Evolutionary conservation across 495 filamentous ascomycete genomes (phyloP).

Genomic region (Podospora pseudopauciseta): DNA sequence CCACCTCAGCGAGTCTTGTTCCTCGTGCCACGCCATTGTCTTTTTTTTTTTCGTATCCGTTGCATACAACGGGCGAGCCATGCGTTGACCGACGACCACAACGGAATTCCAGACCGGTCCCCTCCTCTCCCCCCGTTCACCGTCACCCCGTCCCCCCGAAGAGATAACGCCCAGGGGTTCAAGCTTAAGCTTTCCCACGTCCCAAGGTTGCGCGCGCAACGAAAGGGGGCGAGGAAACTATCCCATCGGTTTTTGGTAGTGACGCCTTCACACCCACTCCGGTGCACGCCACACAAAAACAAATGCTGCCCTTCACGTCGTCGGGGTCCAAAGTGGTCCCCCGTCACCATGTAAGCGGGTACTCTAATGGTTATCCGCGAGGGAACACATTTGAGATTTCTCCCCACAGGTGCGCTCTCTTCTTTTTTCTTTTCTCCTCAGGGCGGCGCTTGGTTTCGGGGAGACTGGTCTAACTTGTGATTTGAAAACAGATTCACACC

Average conservation of each 20-base stretch:
- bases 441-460: too few relatives aligned
- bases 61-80: slow-evolving; percentile 18
- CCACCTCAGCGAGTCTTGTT: slow-evolving; percentile 14
- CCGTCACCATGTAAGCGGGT: slow-evolving; percentile 59
- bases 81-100: slow-evolving; percentile 27
- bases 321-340: slow-evolving; percentile 54
- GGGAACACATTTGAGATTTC: slow-evolving; percentile 76
- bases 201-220: slow-evolving; percentile 10
- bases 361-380: slow-evolving; percentile 75
- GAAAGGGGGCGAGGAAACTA: slow-evolving; percentile 15
- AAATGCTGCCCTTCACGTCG: slow-evolving; percentile 45
- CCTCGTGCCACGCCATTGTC: background rate
- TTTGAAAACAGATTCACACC: slow-evolving; percentile 70
- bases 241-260: slow-evolving; percentile 14
- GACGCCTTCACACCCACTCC: slow-evolving; percentile 11
- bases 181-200: slow-evolving; percentile 2
- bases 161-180: background rate
- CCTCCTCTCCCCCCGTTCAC: background rate
- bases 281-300: slow-evolving; percentile 9
- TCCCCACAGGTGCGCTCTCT: slow-evolving; percentile 69
- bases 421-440: background rate
- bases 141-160: background rate
- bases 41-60: background rate
- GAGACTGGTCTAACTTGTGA: background rate
- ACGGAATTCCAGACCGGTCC: background rate